Percentiles rank a stretch among this genome's conserved stretches.
These are phyloP conservation scores for Lagenaria siceraria DNA, from an alignment of 306 rosid species.

Conservation along the genomic window DNA sequence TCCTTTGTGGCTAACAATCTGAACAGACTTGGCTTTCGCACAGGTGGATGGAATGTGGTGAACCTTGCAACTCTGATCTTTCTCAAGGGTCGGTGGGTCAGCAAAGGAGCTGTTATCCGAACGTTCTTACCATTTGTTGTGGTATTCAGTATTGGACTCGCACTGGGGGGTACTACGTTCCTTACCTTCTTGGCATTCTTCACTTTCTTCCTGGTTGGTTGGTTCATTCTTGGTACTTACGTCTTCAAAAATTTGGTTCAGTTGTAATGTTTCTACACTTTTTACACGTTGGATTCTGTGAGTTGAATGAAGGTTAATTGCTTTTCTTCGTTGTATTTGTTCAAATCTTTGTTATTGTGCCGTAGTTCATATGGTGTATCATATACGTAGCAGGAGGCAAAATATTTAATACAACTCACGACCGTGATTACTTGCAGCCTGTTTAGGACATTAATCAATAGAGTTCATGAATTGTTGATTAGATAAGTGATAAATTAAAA, in stretches of 20 bases:
- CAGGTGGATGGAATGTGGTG: slow-evolving; percentile 91
- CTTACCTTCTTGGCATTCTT: slow-evolving; percentile 46
- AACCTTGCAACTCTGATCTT: slow-evolving; percentile 76
- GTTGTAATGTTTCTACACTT: slow-evolving; percentile 33
- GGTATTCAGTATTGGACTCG: slow-evolving; percentile 47
- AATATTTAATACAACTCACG: not conserved
- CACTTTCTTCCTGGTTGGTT: slow-evolving; percentile 52
- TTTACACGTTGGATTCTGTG: not conserved
- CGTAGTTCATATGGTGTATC: not conserved
- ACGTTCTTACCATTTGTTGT: slow-evolving; percentile 57
- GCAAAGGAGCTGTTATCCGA: slow-evolving; percentile 39
- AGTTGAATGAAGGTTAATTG: not conserved
- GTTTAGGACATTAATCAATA: not conserved
- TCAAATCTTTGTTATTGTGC: not conserved
- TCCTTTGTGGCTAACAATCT: slow-evolving; percentile 87
- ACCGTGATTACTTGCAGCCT: not conserved
- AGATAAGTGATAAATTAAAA: not conserved
- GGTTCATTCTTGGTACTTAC: slow-evolving; percentile 84
- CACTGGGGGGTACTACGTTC: slow-evolving; percentile 58
- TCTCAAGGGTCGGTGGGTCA: slow-evolving; percentile 80
- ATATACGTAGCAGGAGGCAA: not conserved
- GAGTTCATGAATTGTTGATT: not conserved
- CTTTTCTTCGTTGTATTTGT: not conserved
- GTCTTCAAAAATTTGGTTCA: slow-evolving; percentile 66
- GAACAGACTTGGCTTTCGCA: slow-evolving; percentile 56